A percentile compares a stretch with the other conserved stretches of the same genome.
phyloP scores from a whole-genome alignment of 2,329 filamentous ascomycete species.

The Chrysosphaeria jannelii region DNA sequence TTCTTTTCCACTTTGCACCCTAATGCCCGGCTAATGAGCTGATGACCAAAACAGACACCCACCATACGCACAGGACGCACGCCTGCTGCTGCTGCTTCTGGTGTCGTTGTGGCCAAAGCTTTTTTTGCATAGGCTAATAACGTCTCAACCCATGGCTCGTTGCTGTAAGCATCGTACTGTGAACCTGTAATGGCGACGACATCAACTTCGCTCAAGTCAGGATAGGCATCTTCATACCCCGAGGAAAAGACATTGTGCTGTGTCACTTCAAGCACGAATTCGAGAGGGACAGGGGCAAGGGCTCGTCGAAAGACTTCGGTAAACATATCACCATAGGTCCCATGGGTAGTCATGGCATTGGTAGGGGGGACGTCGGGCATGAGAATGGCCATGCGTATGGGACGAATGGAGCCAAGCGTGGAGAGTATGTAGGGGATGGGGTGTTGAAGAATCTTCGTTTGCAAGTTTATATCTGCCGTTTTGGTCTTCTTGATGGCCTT shows the following conservation, averaged over 20 bases:
- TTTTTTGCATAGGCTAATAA: constrained; percentile 37
- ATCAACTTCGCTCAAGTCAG: constrained; percentile 43
- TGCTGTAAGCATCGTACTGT: constrained; percentile 43
- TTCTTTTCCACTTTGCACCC: constrained; percentile 35
- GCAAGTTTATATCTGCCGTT: too few relatives aligned
- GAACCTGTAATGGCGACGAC: constrained; percentile 55
- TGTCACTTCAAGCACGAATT: constrained; percentile 23
- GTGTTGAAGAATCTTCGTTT: too few relatives aligned
- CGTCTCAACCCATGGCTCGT: constrained; percentile 44
- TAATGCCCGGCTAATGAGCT: constrained; percentile 49
- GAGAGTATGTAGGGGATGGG: too few relatives aligned
- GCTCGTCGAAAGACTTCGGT: constrained; percentile 24
- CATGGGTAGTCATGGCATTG: constrained; percentile 30
- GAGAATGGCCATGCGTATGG: constrained; percentile 52
- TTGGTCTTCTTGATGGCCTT: too few relatives aligned
- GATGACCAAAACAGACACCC: constrained; percentile 67
- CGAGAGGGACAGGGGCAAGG: constrained; percentile 14
- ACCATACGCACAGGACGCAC: constrained; percentile 36
- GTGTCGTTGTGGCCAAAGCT: constrained; percentile 10
- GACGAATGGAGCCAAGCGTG: too few relatives aligned
- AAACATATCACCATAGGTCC: constrained; percentile 45
- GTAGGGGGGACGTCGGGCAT: constrained; percentile 59
- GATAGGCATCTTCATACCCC: constrained; percentile 29
- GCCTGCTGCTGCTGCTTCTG: constrained; percentile 9
- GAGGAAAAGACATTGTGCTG: constrained; percentile 41